Conservation (phyloP, 2,329 filamentous ascomycete species). For the Alternaria burnsii region DNA sequence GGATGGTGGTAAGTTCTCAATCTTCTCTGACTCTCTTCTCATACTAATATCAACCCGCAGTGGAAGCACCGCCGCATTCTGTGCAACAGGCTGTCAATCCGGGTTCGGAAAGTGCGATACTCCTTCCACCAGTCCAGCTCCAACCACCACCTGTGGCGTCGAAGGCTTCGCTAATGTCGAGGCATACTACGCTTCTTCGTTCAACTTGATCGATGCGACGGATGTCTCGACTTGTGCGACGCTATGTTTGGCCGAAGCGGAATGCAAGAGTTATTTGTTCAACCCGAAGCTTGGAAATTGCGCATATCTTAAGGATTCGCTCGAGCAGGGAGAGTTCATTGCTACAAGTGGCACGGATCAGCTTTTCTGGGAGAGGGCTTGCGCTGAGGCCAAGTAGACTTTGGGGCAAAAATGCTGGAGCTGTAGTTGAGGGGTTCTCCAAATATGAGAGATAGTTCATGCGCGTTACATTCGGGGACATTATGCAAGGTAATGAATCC, state of each 20-base stretch:
- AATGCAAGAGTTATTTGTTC: conserved; percentile 24
- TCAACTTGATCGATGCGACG: conserved; percentile 20
- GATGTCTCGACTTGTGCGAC: conserved; percentile 19
- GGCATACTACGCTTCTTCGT: conserved; percentile 26
- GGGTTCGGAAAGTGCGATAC: conserved; percentile 34
- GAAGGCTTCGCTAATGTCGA: conserved; percentile 24
- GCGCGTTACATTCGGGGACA: not conserved
- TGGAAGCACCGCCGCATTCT: conserved; percentile 39
- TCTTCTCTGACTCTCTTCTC: not conserved
- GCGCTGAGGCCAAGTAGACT: conserved; percentile 2
- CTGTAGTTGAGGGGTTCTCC: not conserved
- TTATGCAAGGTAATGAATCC: not conserved
- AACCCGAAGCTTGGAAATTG: conserved; percentile 12
- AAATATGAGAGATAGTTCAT: conserved; percentile 1
- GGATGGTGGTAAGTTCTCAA: conserved; percentile 44
- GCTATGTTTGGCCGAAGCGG: conserved; percentile 20
- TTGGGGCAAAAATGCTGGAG: not conserved
- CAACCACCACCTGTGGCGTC: conserved; percentile 15
- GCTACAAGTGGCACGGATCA: conserved; percentile 7
- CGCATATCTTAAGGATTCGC: conserved; percentile 4
- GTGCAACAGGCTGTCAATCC: conserved; percentile 43
- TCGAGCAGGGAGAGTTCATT: conserved; percentile 6
- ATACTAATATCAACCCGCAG: conserved; percentile 22
- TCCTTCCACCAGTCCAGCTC: conserved; percentile 4
- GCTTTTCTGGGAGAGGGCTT: conserved; percentile 4